phyloP scores from a whole-genome alignment of 768 basidiomycete genomes.

The Tremella yokohamensis region DNA sequence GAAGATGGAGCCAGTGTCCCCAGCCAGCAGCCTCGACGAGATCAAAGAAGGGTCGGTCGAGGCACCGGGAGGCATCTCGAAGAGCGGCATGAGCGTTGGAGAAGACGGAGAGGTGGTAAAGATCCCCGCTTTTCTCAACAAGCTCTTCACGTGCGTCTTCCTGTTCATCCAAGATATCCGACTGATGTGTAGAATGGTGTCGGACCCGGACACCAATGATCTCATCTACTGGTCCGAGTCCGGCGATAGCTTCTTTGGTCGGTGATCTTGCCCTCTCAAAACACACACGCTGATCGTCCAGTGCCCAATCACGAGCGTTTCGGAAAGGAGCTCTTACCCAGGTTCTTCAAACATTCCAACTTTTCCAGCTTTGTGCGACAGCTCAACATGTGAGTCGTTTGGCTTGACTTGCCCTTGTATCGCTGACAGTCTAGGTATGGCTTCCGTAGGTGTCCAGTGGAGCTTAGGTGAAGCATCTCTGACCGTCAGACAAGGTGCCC shows the following conservation, averaged over 20 bases:
- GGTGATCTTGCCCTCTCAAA: constrained; percentile 12
- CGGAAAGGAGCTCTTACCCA: constrained; percentile 63
- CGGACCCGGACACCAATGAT: constrained; percentile 72
- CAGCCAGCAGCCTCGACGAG: constrained; percentile 15
- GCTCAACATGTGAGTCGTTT: constrained; percentile 43
- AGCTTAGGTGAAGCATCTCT: neutral
- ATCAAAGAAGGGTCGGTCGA: constrained; percentile 3
- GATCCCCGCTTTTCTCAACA: constrained; percentile 84
- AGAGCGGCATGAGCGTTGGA: constrained; percentile 37
- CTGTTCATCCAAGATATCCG: neutral
- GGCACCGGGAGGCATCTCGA: constrained; percentile 8
- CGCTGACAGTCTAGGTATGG: constrained; percentile 35
- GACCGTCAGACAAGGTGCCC: constrained; percentile 57
- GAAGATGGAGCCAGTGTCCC: constrained; percentile 11
- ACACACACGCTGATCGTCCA: constrained; percentile 47
- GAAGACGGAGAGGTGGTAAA: constrained; percentile 49
- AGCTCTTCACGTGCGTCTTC: constrained; percentile 75
- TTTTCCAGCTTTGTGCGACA: constrained; percentile 52
- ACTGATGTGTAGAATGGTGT: constrained; percentile 70
- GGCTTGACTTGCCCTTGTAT: neutral
- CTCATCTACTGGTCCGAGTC: constrained; percentile 87
- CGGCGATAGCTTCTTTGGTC: constrained; percentile 90
- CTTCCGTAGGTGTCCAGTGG: constrained; percentile 65
- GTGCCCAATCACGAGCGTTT: constrained; percentile 90
- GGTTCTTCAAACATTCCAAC: constrained; percentile 53